These are phyloP conservation scores for Malassezia furfur DNA, from an alignment of 1,284 basidiomycete species.

Conservation along the genomic window DNA sequence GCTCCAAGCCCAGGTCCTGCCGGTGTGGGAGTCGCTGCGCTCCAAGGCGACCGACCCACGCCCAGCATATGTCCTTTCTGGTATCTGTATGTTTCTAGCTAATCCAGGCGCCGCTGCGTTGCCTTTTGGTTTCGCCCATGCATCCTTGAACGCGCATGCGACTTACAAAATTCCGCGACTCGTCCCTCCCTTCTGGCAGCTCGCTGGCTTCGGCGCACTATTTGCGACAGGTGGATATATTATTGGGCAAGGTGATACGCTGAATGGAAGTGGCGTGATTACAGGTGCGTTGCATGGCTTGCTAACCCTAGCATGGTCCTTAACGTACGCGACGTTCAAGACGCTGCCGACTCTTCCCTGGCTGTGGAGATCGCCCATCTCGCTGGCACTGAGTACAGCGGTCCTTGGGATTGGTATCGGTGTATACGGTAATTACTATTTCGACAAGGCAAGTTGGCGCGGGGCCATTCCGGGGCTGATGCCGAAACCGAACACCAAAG, in stretches of 20 bases:
- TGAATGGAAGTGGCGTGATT: conserved; percentile 39
- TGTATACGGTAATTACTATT: conserved; percentile 37
- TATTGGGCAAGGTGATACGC: conserved; percentile 31
- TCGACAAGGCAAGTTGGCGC: conserved; percentile 35
- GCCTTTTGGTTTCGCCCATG: conserved; percentile 29
- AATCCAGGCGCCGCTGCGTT: conserved; percentile 22
- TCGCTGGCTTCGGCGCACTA: conserved; percentile 29
- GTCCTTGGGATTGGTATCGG: conserved; percentile 25
- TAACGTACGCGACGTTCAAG: conserved; percentile 37
- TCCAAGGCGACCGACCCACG: conserved; percentile 20
- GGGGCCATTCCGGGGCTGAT: conserved; percentile 27
- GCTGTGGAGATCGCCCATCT: conserved; percentile 21
- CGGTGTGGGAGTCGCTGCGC: conserved; percentile 11
- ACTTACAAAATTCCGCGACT: conserved; percentile 18
- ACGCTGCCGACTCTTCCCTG: conserved; percentile 20
- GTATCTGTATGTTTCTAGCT: conserved; percentile 18
- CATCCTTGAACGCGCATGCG: conserved; percentile 23
- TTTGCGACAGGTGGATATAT: conserved; percentile 42
- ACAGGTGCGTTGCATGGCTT: conserved; percentile 13
- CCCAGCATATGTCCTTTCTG: conserved; percentile 26
- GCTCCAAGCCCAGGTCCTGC: not conserved
- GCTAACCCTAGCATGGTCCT: conserved; percentile 28
- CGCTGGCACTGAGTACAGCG: conserved; percentile 17
- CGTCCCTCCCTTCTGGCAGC: conserved; percentile 39
- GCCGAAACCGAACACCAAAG: not conserved